Conservation (phyloP, 352 stramenopile genomes). For the Phytophthora idaei region DNA sequence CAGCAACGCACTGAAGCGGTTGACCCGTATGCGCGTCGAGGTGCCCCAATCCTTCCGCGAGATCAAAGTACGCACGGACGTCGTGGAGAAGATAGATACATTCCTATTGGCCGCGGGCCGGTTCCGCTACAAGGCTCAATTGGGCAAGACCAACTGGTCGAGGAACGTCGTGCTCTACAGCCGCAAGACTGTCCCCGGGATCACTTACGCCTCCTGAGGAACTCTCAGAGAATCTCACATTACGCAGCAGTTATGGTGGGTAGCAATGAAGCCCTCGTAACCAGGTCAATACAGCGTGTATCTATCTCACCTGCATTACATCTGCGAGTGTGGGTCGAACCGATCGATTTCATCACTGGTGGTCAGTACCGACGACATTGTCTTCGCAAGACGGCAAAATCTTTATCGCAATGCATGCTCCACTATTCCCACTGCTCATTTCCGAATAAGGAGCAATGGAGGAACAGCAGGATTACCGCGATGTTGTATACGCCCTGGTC, state of each 20-base stretch:
- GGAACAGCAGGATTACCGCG: conserved; percentile 13
- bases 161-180: conserved; percentile 78
- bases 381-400: not conserved
- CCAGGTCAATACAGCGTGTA: conserved; percentile 22
- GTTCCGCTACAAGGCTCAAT: conserved; percentile 62
- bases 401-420: not conserved
- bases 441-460: conserved; percentile 17
- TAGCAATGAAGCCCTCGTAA: conserved; percentile 9
- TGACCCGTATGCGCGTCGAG: conserved; percentile 56
- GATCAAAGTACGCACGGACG: conserved; percentile 64
- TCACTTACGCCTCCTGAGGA: conserved; percentile 41
- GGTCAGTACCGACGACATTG: conserved; percentile 12
- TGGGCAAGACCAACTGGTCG: conserved; percentile 87
- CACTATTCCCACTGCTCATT: conserved; percentile 10
- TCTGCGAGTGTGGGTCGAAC: conserved; percentile 2
- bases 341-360: conserved; percentile 22
- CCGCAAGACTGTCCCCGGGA: conserved; percentile 48
- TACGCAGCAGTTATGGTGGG: not conserved
- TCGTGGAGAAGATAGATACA: conserved; percentile 69
- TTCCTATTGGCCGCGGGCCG: conserved; percentile 62
- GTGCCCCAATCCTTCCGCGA: conserved; percentile 64
- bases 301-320: conserved; percentile 18
- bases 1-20: conserved; percentile 73
- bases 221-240: conserved; percentile 1
- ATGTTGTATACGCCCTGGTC: conserved; percentile 20